These are phyloP conservation scores for Podospora pseudoanserina DNA, from an alignment of 495 filamentous ascomycete species.

Conservation along the genomic window DNA sequence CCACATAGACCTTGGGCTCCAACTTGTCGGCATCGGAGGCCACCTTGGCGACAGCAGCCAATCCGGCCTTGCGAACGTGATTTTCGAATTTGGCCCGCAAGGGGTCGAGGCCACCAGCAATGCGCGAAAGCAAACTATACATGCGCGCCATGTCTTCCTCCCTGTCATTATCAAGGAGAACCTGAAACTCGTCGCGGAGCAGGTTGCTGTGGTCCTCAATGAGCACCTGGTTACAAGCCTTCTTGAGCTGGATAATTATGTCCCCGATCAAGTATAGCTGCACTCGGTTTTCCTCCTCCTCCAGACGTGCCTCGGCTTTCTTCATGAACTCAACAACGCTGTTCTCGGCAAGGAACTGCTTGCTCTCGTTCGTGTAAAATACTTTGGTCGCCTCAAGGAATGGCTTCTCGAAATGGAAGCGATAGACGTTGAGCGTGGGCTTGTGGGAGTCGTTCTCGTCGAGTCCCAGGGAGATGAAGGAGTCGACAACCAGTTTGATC, in stretches of 20 bases:
- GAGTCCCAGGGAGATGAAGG: conserved; percentile 90
- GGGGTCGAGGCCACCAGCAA: conserved; percentile 89
- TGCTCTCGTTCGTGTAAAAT: conserved; percentile 91
- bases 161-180: conserved; percentile 89
- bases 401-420: conserved; percentile 83
- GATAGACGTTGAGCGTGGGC: conserved; percentile 91
- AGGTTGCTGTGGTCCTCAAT: conserved; percentile 81
- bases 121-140: conserved; percentile 88
- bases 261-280: conserved; percentile 87
- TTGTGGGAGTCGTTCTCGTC: conserved; percentile 92
- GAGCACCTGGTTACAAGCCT: conserved; percentile 80
- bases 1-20: conserved; percentile 94
- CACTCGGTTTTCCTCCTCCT: conserved; percentile 93
- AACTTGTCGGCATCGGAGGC: conserved; percentile 83
- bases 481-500: conserved; percentile 96
- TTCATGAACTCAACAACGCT: conserved; percentile 99
- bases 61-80: conserved; percentile 85
- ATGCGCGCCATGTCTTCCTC: conserved; percentile 94
- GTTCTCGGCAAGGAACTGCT: conserved; percentile 92
- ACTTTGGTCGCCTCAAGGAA: conserved; percentile 79
- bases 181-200: conserved; percentile 92
- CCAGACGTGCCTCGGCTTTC: conserved; percentile 89
- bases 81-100: conserved; percentile 84
- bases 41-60: conserved; percentile 86
- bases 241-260: conserved; percentile 77